phyloP scores from a whole-genome alignment of 805 yeast species.

The Hanseniaspora jakobsenii region DNA sequence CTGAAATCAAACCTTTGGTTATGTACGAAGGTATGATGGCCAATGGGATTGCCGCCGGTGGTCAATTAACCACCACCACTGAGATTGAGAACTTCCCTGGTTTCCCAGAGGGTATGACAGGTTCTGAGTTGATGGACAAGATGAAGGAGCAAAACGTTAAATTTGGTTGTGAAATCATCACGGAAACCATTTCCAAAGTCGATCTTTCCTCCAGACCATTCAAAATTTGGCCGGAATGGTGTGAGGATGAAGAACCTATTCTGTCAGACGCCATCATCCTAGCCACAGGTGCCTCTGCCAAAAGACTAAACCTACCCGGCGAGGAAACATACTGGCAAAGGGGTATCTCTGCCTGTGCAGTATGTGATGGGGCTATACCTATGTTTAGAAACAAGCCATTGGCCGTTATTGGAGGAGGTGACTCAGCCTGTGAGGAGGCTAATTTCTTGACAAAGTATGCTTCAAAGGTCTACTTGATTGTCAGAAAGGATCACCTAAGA shows the following conservation, averaged over 20 bases:
- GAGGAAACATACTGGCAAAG: constrained; percentile 98
- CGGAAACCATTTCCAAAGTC: constrained; percentile 88
- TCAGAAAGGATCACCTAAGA: constrained; percentile 86
- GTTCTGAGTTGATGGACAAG: constrained; percentile 78
- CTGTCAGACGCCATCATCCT: constrained; percentile 85
- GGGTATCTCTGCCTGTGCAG: constrained; percentile 99
- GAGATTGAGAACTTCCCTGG: constrained; percentile 99
- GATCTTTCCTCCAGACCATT: constrained; percentile 83
- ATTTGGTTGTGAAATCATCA: constrained; percentile 88
- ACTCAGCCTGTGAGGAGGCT: constrained; percentile 99
- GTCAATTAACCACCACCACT: constrained; percentile 96
- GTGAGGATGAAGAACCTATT: constrained; percentile 81
- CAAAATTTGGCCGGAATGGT: constrained; percentile 93
- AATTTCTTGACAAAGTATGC: constrained; percentile 93
- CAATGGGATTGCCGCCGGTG: constrained; percentile 97
- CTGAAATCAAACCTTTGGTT: constrained; percentile 77
- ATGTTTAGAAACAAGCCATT: constrained; percentile 95
- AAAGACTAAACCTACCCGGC: constrained; percentile 86
- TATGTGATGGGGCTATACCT: constrained; percentile 99
- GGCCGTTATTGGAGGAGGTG: constrained; percentile 98
- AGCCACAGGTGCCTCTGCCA: constrained; percentile 98
- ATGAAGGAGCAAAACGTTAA: constrained; percentile 81
- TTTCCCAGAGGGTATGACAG: constrained; percentile 85
- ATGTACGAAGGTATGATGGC: constrained; percentile 92
- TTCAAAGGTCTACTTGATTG: constrained; percentile 84